Evolutionary conservation across 2,329 filamentous ascomycete species (phyloP), one percentile per base, ranked within the genome.

Genomic region (Phaeomoniella chlamydospora): DNA sequence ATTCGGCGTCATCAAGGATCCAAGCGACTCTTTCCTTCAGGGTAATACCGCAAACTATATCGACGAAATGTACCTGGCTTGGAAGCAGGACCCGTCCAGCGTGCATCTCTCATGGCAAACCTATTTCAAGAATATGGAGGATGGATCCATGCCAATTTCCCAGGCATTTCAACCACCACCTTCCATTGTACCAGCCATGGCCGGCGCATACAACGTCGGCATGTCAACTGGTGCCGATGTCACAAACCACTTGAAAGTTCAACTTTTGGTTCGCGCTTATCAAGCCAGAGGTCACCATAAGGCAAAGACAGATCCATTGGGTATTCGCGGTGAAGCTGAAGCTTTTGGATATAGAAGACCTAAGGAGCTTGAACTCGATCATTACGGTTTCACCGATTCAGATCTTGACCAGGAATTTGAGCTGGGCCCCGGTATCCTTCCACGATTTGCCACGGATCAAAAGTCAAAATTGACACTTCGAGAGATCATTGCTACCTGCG

Each of bases 121-220:
- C 56, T 98, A 98, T 73, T 98, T 98, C 74, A 84, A 79, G 67
- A 98, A 98, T 67, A 94, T 98, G 82, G 90, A 98, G 69, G 82
- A 77, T 47, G 90, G 90, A 58, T 83, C 90, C 54, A 96, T 98
- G 85, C 88, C 88, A 56, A 85, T 93, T 56, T 90, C 88, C 44
- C 83, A 93, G 64, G 90, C 90, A 49, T 98, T 98, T 69, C 86
- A 86, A 46, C 87, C 90, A 46, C 90, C 90, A 33, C 90, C 90
- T 12, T 94, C 82, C 48, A 76, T 98, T 47, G 79, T 96, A 35
- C 84, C 87, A 38, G 74, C 76, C 47, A 73, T 80, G 52, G 80
- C 80, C 33, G 43, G 34, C 10, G 78, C 78, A 36, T 63, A 78
- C 31, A 75, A 78, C 38, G 65, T 76, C 49, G 70, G 71, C 37